Evolutionary conservation across 2,329 filamentous ascomycete species (phyloP).

Genomic region (Bipolaris sorokiniana): DNA sequence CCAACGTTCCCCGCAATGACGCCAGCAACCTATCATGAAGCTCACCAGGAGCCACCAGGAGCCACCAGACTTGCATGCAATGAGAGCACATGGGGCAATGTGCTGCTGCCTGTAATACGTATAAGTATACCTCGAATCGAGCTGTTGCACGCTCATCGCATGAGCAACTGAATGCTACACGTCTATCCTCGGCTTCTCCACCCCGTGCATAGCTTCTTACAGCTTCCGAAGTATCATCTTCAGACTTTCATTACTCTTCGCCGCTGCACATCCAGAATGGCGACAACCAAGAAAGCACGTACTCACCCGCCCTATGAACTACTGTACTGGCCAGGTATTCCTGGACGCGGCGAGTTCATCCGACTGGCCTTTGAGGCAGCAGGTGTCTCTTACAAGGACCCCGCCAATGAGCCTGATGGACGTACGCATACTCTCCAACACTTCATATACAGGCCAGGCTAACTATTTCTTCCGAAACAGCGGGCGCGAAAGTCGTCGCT

Average conservation of each 20-base stretch:
- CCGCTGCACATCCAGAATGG: constrained; percentile 20
- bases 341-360: constrained; percentile 76
- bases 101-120: background rate
- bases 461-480: background rate
- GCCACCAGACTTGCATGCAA: constrained; percentile 2
- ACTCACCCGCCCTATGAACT: constrained; percentile 63
- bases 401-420: constrained; percentile 57
- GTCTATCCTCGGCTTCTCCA: background rate
- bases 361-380: constrained; percentile 75
- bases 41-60: background rate
- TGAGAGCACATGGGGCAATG: background rate
- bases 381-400: constrained; percentile 68
- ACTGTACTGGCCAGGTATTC: constrained; percentile 74
- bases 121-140: background rate
- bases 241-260: background rate
- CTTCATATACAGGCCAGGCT: background rate
- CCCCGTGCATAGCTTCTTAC: constrained; percentile 1
- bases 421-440: constrained; percentile 37
- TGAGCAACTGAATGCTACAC: constrained; percentile 12
- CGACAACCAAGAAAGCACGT: constrained; percentile 33
- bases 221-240: background rate
- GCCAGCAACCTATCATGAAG: constrained; percentile 8
- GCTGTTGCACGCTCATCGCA: background rate
- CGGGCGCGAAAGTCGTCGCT: constrained; percentile 57
- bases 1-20: constrained; percentile 25